Conservation (phyloP, 441 rosid genomes). For the Pelargonium australe region DNA sequence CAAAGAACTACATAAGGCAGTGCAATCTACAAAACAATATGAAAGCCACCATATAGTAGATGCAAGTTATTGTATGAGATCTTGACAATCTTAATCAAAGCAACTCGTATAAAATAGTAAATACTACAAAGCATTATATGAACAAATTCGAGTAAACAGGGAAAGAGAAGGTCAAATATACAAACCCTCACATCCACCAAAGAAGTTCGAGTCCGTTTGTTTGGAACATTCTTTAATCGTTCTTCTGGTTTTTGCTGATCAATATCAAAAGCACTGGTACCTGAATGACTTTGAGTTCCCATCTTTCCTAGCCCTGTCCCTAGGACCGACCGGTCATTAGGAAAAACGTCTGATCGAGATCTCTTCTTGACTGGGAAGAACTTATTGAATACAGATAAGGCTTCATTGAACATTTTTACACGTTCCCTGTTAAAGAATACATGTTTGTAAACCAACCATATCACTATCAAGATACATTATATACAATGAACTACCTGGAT, state of each 20-base stretch:
- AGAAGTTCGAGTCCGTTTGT: conserved; percentile 90
- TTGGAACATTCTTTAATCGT: conserved; percentile 65
- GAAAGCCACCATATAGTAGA: neutral
- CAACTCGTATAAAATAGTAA: neutral
- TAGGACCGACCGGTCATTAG: conserved; percentile 51
- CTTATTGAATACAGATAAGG: conserved; percentile 75
- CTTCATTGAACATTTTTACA: conserved; percentile 65
- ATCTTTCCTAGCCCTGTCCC: conserved; percentile 63
- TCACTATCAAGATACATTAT: conserved; percentile 16
- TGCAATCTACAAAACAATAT: neutral
- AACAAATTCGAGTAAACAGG: neutral
- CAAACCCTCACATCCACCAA: conserved; percentile 69
- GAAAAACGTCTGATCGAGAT: conserved; percentile 67
- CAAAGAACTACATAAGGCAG: neutral
- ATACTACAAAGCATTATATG: neutral
- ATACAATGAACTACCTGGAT: conserved; percentile 67
- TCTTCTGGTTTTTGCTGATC: conserved; percentile 73
- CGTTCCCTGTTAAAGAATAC: conserved; percentile 66
- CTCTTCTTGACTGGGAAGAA: conserved; percentile 78
- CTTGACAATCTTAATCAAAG: neutral
- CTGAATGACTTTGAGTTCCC: conserved; percentile 64
- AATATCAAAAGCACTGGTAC: conserved; percentile 55
- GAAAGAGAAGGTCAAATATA: conserved; percentile 17
- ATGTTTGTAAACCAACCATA: conserved; percentile 29
- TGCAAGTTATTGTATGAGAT: neutral